phyloP scores from a whole-genome alignment of 768 basidiomycete genomes.

The Phanerochaete carnosa region DNA sequence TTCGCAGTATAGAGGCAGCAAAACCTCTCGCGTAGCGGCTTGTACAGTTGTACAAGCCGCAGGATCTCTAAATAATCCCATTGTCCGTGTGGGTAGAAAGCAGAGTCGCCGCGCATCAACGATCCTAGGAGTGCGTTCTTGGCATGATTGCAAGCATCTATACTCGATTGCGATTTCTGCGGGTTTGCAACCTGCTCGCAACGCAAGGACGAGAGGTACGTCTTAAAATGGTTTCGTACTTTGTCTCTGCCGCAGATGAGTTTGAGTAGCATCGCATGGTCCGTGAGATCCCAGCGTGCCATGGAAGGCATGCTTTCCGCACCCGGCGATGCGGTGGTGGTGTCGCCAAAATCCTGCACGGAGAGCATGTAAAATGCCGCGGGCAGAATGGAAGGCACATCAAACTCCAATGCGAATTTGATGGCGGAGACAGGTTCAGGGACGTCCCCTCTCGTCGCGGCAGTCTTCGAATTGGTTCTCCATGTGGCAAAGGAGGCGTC shows the following conservation, averaged over 20 bases:
- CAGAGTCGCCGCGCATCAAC: no score
- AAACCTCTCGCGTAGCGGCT: no score
- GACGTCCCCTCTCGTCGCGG: neutral
- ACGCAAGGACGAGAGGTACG: no score
- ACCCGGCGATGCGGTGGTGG: neutral
- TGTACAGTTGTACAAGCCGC: no score
- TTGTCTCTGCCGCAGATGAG: neutral
- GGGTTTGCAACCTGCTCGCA: no score
- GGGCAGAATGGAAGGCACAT: constrained; percentile 24
- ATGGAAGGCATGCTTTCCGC: neutral
- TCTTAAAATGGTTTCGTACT: neutral
- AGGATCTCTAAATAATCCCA: no score
- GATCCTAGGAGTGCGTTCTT: no score
- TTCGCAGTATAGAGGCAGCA: no score
- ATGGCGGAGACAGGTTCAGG: constrained; percentile 28
- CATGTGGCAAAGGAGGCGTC: neutral
- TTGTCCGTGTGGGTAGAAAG: no score
- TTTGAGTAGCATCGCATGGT: neutral
- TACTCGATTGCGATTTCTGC: no score
- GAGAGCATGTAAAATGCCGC: constrained; percentile 26
- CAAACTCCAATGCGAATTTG: constrained; percentile 24
- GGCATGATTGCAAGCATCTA: no score
- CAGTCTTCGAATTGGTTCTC: neutral
- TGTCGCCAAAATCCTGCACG: neutral
- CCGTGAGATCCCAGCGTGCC: neutral